Evolutionary conservation across 495 filamentous ascomycete genomes (phyloP).

Genomic region (Arthonia radiata): DNA sequence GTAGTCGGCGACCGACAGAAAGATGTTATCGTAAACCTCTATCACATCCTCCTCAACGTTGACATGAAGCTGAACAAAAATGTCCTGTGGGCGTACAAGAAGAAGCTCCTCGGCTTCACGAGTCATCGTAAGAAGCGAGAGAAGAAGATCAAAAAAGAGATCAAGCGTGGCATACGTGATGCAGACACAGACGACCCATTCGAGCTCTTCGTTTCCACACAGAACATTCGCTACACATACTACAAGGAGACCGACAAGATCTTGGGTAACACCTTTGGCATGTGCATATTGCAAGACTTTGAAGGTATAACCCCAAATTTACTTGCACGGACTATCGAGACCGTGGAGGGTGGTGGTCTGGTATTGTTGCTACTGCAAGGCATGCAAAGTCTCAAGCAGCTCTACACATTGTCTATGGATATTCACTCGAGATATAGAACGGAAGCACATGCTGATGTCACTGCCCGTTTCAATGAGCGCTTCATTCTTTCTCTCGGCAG

Average conservation of each 20-base stretch:
- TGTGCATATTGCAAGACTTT: slow-evolving; percentile 96
- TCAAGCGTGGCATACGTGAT: slow-evolving; percentile 85
- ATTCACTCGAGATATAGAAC: slow-evolving; percentile 91
- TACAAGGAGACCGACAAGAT: slow-evolving; percentile 99
- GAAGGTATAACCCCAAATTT: slow-evolving; percentile 94
- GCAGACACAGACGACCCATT: slow-evolving; percentile 92
- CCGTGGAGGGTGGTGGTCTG: slow-evolving; percentile 87
- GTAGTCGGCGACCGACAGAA: slow-evolving; percentile 90
- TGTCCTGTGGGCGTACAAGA: slow-evolving; percentile 98
- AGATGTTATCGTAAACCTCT: slow-evolving; percentile 87
- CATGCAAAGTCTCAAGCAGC: slow-evolving; percentile 90
- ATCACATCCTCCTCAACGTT: slow-evolving; percentile 74
- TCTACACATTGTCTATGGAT: slow-evolving; percentile 96
- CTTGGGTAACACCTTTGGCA: slow-evolving; percentile 92
- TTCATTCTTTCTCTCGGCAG: slow-evolving; percentile 88
- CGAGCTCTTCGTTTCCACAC: slow-evolving; percentile 87
- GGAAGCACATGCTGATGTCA: slow-evolving; percentile 87
- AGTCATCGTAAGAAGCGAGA: slow-evolving; percentile 93
- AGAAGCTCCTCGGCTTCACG: slow-evolving; percentile 83
- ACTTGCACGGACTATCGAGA: slow-evolving; percentile 84
- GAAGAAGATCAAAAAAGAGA: slow-evolving; percentile 90
- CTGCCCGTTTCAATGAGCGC: slow-evolving; percentile 90
- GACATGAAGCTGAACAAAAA: slow-evolving; percentile 92
- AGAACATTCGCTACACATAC: slow-evolving; percentile 96
- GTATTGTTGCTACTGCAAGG: slow-evolving; percentile 80